Conservation (phyloP, 2,329 filamentous ascomycete genomes). For the Cryphonectria nitschkei region DNA sequence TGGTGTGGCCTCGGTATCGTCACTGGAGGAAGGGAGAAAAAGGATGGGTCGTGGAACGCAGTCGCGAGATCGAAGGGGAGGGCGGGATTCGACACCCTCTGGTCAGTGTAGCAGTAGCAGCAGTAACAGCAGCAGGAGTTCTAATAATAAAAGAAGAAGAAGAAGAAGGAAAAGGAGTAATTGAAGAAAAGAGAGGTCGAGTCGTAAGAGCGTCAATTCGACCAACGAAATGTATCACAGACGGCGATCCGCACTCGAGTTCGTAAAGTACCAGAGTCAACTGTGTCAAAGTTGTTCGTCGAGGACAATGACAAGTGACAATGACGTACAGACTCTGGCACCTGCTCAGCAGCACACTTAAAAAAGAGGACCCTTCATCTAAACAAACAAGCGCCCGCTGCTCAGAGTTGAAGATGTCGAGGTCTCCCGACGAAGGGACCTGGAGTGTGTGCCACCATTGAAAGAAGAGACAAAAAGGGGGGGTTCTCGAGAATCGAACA, state of each 20-base stretch:
- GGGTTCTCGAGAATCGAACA: not conserved
- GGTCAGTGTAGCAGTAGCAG: not conserved
- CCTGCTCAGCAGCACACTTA: slow-evolving; percentile 1
- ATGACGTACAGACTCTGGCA: slow-evolving; percentile 10
- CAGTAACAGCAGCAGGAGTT: not conserved
- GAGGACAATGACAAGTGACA: not conserved
- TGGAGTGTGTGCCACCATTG: not conserved
- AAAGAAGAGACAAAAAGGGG: not conserved
- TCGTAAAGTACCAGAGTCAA: not conserved
- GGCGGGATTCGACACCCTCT: not conserved
- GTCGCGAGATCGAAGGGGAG: not conserved
- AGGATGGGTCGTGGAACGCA: not conserved
- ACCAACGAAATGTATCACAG: not conserved
- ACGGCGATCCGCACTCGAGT: not conserved
- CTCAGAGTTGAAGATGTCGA: slow-evolving; percentile 5
- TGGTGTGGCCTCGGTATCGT: not conserved
- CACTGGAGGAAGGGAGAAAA: not conserved
- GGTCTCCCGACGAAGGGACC: slow-evolving; percentile 4
- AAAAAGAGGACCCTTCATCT: not conserved
- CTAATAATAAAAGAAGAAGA: not conserved
- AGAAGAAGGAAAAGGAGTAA: not conserved
- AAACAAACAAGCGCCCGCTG: not conserved
- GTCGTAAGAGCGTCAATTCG: not conserved
- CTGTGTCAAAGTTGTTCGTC: not conserved
- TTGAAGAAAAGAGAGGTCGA: not conserved